These are phyloP conservation scores for Clavariopsis aquatica DNA, from an alignment of 495 filamentous ascomycete species.

Conservation along the genomic window DNA sequence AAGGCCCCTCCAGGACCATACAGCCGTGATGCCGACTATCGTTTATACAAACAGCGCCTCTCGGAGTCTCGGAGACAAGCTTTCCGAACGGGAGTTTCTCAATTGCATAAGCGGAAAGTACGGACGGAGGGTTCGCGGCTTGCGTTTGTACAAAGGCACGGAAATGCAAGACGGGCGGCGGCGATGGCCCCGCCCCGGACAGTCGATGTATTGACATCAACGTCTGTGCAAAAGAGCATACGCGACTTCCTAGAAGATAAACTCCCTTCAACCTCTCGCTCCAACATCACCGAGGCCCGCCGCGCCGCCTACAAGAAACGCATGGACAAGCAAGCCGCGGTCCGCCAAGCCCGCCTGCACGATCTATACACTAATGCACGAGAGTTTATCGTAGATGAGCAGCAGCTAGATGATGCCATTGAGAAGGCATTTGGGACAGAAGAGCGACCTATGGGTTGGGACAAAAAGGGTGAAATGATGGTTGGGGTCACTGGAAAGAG, in stretches of 20 bases:
- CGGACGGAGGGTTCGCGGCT: constrained; percentile 44
- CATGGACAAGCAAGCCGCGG: constrained; percentile 41
- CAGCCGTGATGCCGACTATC: constrained; percentile 49
- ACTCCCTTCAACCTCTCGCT: constrained; percentile 54
- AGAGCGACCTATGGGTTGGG: constrained; percentile 48
- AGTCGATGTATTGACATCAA: constrained; percentile 62
- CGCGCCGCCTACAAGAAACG: constrained; percentile 45
- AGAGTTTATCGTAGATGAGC: constrained; percentile 64
- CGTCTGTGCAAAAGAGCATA: constrained; percentile 44
- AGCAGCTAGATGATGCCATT: constrained; percentile 62
- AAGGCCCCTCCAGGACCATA: not conserved
- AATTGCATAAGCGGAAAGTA: constrained; percentile 60
- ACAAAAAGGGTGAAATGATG: not conserved
- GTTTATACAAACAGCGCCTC: constrained; percentile 64
- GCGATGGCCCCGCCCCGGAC: constrained; percentile 56
- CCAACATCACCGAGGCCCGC: constrained; percentile 50
- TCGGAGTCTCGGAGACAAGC: constrained; percentile 61
- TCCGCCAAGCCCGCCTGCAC: constrained; percentile 53
- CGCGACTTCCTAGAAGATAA: constrained; percentile 33
- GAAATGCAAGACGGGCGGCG: constrained; percentile 50
- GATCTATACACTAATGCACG: constrained; percentile 65
- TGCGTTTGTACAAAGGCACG: constrained; percentile 44
- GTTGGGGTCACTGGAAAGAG: constrained; percentile 47
- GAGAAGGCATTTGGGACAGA: constrained; percentile 60
- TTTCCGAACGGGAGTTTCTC: constrained; percentile 62